Base-by-base conservation (phyloP, 2,329 filamentous ascomycete genomes). In the Venturiaceae sp. region DNA sequence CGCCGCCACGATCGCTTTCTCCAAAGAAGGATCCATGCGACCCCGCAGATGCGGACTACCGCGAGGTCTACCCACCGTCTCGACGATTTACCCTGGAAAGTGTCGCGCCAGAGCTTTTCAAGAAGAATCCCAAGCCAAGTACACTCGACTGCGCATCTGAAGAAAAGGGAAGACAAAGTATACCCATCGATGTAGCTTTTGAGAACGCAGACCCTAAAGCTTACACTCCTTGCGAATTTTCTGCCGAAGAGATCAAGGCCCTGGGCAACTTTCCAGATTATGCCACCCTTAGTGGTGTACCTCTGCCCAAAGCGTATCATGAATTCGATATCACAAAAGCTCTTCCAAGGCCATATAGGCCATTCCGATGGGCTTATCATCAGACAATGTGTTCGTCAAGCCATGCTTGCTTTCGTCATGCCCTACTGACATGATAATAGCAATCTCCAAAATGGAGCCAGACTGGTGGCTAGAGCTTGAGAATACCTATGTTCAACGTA, bases 381-480 rank as follows among this genome's bases (percentile, higher is more conserved):
- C 90, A 95, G 68, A 95, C 90, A 0, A 95, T 95, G 90, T 88
- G 89, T 92, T 80, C 65, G 85, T 78, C 5, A 41, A 2, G 8
- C 23, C 41, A 8, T 32, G 57, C 19, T 34, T 56, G 14, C 23
- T 9, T 44, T n/a, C 19, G 16, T 33, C 16, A 34, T 33, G 26
- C 14, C 13, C 16, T 23, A 5, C 19, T 58, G 34, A 39, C 36
- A 16, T 16, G 8, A 33, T 6, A 26, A 14, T 34, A 57, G 55
- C 55, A 9, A 33, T 92, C 8, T 85, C 81, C 46, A 95, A 90
- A 64, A 74, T 94, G 70, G 88, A 95, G 62, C 75, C 84, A 0
- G 85, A 95, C 67, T 95, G 86, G 82, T 95, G 90, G 90, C 76
- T 95, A n/a, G 90, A 95, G 71, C 78, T 95, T 1, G 89, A 94